Evolutionary conservation across 116 monocot species (phyloP).

Genomic region (Zostera marina): DNA sequence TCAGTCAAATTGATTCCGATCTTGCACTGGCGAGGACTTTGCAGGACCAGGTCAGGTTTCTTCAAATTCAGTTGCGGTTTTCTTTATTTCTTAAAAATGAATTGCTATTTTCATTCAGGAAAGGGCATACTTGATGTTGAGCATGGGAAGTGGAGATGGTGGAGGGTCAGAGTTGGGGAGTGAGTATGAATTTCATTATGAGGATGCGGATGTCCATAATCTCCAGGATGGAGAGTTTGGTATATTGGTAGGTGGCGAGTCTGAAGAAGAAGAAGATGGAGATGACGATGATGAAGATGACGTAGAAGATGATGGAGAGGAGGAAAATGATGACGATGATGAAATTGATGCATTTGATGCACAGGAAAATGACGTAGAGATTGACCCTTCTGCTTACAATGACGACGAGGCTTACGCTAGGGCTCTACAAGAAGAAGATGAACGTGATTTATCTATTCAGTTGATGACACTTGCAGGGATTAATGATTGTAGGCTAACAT

Average conservation of each 20-base stretch:
- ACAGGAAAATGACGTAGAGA: constrained; percentile 6
- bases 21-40: constrained; percentile 77
- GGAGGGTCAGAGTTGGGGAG: constrained; percentile 35
- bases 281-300: constrained; percentile 14
- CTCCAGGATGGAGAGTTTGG: constrained; percentile 15
- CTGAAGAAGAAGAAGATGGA: constrained; percentile 10
- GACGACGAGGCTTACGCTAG: constrained; percentile 74
- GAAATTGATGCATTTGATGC: constrained; percentile 43
- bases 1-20: constrained; percentile 89
- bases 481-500: constrained; percentile 34
- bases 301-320: constrained; percentile 4
- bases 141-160: constrained; percentile 28
- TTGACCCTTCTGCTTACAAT: constrained; percentile 51
- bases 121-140: constrained; percentile 81
- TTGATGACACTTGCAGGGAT: constrained; percentile 77
- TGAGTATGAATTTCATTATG: constrained; percentile 15
- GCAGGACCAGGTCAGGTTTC: constrained; percentile 64
- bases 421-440: constrained; percentile 82
- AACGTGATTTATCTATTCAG: constrained; percentile 47
- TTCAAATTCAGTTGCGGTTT: too few relatives aligned
- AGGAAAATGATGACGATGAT: constrained; percentile 48
- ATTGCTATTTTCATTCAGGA: constrained; percentile 26
- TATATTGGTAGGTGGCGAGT: constrained; percentile 19
- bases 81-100: not conserved
- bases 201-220: constrained; percentile 20